Conservation (phyloP, 805 yeast species). For the Schwanniomyces pseudopolymorphus region DNA sequence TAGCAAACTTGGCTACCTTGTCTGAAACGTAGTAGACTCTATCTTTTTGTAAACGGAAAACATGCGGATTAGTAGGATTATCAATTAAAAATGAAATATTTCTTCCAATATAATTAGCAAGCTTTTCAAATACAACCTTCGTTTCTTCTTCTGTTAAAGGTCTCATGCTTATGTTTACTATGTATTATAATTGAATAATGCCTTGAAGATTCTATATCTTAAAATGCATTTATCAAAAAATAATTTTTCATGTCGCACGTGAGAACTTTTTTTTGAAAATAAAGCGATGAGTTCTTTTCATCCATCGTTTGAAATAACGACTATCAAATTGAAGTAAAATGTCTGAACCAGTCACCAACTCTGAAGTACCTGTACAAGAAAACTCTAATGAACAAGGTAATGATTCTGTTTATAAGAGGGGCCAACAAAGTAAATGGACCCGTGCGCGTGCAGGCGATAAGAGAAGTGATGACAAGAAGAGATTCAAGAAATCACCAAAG, state of each 20-base stretch:
- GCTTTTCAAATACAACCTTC: conserved; percentile 89
- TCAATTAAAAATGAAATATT: conserved; percentile 87
- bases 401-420: conserved; percentile 41
- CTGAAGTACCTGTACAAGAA: conserved; percentile 2
- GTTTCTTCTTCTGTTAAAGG: conserved; percentile 96
- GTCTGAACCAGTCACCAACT: conserved; percentile 6
- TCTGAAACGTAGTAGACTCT: conserved; percentile 92
- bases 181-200: neutral
- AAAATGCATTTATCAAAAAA: neutral
- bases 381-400: conserved; percentile 30
- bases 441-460: conserved; percentile 20
- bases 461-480: conserved; percentile 17
- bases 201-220: neutral
- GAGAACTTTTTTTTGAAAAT: conserved; percentile 1
- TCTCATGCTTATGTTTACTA: conserved; percentile 57
- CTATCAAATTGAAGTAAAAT: neutral
- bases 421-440: conserved; percentile 35
- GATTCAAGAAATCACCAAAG: conserved; percentile 15
- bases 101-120: conserved; percentile 96
- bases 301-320: neutral
- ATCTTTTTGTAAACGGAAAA: conserved; percentile 93
- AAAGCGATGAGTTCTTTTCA: conserved; percentile 6
- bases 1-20: conserved; percentile 79
- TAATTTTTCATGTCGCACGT: conserved; percentile 6
- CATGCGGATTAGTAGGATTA: conserved; percentile 84